phyloP scores from a whole-genome alignment of 371 early-diverging fungal species.

The Actinomortierella ambigua region DNA sequence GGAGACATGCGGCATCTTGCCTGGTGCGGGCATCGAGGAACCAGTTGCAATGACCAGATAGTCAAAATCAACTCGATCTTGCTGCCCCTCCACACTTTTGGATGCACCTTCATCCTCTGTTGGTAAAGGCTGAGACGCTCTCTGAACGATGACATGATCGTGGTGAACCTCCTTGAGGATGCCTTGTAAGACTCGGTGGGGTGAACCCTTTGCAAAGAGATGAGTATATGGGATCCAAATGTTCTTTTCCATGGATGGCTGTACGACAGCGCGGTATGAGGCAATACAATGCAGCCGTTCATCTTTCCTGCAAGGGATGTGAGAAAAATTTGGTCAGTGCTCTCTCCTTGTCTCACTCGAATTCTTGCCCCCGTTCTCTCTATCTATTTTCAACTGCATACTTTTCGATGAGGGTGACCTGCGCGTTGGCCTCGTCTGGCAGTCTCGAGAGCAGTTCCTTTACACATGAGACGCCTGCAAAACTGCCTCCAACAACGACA shows the following conservation, averaged over 20 bases:
- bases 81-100: too few species aligned
- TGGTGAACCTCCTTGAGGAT: slow-evolving; percentile 48
- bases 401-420: slow-evolving; percentile 63
- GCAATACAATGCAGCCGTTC: slow-evolving; percentile 53
- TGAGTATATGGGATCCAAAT: slow-evolving; percentile 62
- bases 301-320: slow-evolving; percentile 37
- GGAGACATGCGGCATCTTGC: slow-evolving; percentile 29
- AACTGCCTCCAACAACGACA: slow-evolving; percentile 56
- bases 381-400: too few species aligned
- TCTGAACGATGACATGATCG: slow-evolving; percentile 48
- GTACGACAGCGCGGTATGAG: slow-evolving; percentile 53
- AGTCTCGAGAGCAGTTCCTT: slow-evolving; percentile 50
- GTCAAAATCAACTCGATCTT: slow-evolving; percentile 61
- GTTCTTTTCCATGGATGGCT: slow-evolving; percentile 49
- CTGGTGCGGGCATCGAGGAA: slow-evolving; percentile 53
- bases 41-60: slow-evolving; percentile 77
- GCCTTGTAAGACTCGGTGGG: slow-evolving; percentile 52
- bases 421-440: slow-evolving; percentile 25
- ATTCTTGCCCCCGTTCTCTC: too few species aligned
- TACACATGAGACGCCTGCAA: slow-evolving; percentile 54
- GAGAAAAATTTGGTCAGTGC: too few species aligned
- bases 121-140: slow-evolving; percentile 18
- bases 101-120: too few species aligned
- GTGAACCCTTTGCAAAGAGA: slow-evolving; percentile 46
- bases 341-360: too few species aligned